Evolutionary conservation across 805 yeast species (phyloP).

Genomic region (Metschnikowia chrysomelidarum): DNA sequence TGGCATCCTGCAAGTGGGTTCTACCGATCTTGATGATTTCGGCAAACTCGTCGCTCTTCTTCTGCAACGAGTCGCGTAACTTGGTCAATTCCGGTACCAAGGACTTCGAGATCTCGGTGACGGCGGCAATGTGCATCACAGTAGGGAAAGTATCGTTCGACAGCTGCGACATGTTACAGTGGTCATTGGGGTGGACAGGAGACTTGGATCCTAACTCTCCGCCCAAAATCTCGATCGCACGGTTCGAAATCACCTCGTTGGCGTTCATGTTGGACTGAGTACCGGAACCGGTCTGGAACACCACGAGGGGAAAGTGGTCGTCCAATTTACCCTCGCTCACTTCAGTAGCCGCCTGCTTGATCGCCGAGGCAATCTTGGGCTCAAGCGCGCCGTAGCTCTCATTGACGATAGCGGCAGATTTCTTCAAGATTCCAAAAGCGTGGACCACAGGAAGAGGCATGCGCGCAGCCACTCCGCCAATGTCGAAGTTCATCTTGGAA

Average conservation of each 20-base stretch:
- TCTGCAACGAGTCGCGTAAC: slow-evolving; percentile 74
- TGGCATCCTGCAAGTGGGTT: slow-evolving; percentile 98
- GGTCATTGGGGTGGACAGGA: slow-evolving; percentile 98
- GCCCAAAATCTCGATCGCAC: slow-evolving; percentile 95
- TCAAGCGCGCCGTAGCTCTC: slow-evolving; percentile 76
- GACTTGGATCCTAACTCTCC: slow-evolving; percentile 88
- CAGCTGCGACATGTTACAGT: slow-evolving; percentile 97
- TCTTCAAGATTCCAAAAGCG: slow-evolving; percentile 92
- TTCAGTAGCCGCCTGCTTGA: slow-evolving; percentile 92
- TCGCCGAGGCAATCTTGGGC: slow-evolving; percentile 78
- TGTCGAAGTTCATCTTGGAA: slow-evolving; percentile 89
- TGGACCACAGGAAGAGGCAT: slow-evolving; percentile 89
- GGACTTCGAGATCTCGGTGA: slow-evolving; percentile 72
- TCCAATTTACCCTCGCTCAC: slow-evolving; percentile 87
- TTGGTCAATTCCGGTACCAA: slow-evolving; percentile 78
- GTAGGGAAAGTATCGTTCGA: slow-evolving; percentile 99
- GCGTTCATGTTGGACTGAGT: slow-evolving; percentile 99
- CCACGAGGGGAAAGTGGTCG: slow-evolving; percentile 96
- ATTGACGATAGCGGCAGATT: slow-evolving; percentile 92
- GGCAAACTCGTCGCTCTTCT: slow-evolving; percentile 78
- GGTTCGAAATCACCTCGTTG: slow-evolving; percentile 96
- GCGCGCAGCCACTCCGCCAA: slow-evolving; percentile 87
- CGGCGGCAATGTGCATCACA: slow-evolving; percentile 99
- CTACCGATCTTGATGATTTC: slow-evolving; percentile 97
- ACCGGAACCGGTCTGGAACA: slow-evolving; percentile 98